Conservation (phyloP, 371 early-diverging fungal genomes). For the Mucor plumbeus region DNA sequence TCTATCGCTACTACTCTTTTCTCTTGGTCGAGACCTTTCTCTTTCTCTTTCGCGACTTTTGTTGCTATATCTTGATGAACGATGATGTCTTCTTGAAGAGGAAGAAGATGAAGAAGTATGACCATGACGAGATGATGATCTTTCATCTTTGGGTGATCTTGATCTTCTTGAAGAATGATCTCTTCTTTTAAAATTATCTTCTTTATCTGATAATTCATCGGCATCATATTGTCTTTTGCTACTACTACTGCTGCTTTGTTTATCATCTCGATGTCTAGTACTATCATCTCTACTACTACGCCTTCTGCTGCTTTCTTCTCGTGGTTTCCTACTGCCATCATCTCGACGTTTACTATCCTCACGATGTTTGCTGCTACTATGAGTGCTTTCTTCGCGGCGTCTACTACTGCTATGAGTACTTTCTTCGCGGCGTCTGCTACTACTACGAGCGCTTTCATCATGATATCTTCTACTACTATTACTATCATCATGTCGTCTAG, state of each 20-base stretch:
- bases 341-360: slow-evolving; percentile 6
- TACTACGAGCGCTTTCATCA: slow-evolving; percentile 17
- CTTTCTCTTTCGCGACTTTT: slow-evolving; percentile 65
- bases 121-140: background rate
- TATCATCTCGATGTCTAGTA: background rate
- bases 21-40: slow-evolving; percentile 25
- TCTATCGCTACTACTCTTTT: background rate
- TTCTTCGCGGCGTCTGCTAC: slow-evolving; percentile 9
- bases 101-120: slow-evolving; percentile 55
- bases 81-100: slow-evolving; percentile 74
- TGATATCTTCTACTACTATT: slow-evolving; percentile 26
- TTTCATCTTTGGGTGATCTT: background rate
- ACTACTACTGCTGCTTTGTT: background rate
- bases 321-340: background rate
- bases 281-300: slow-evolving; percentile 7
- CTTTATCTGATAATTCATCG: background rate
- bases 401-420: slow-evolving; percentile 11
- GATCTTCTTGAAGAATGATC: slow-evolving; percentile 29
- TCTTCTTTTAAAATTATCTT: background rate
- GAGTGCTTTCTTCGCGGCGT: slow-evolving; percentile 6
- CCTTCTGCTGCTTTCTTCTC: slow-evolving; percentile 1
- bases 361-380: slow-evolving; percentile 14
- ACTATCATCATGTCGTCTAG: slow-evolving; percentile 8
- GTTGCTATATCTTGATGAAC: slow-evolving; percentile 61
- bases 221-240: background rate